These are phyloP conservation scores for Lomentospora prolificans DNA, from an alignment of 2,329 filamentous ascomycete species.

Conservation along the genomic window DNA sequence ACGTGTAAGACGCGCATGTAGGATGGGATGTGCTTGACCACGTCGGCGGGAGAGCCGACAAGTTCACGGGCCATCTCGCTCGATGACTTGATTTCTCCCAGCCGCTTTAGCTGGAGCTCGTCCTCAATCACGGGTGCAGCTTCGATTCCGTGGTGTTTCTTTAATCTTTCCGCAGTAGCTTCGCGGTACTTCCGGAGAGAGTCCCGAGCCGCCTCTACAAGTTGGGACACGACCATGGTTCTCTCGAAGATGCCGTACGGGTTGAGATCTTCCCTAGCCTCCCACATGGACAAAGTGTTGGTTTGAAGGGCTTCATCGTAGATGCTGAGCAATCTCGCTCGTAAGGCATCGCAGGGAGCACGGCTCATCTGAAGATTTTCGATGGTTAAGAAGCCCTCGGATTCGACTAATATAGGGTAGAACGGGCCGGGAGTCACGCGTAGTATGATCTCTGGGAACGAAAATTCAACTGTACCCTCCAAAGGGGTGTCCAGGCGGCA, in stretches of 20 bases:
- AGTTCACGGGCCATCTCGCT: constrained; percentile 20
- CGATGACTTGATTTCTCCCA: constrained; percentile 9
- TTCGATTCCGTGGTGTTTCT: background rate
- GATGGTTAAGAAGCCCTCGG: constrained; percentile 12
- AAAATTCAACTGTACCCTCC: constrained; percentile 13
- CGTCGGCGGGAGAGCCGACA: constrained; percentile 21
- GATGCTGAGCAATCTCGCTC: constrained; percentile 11
- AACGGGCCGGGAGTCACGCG: constrained; percentile 14
- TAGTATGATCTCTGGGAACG: constrained; percentile 16
- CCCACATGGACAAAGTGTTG: constrained; percentile 17
- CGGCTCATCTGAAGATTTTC: constrained; percentile 7
- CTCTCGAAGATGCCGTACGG: constrained; percentile 16
- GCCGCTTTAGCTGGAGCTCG: constrained; percentile 5
- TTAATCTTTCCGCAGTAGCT: background rate
- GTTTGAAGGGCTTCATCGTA: constrained; percentile 11
- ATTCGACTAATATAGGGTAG: constrained; percentile 16
- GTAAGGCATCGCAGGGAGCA: constrained; percentile 5
- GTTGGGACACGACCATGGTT: constrained; percentile 8
- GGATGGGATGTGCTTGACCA: constrained; percentile 20
- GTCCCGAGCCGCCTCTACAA: background rate
- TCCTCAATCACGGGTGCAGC: background rate
- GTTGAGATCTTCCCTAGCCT: constrained; percentile 12
- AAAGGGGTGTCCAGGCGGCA: constrained; percentile 14
- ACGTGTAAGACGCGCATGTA: constrained; percentile 27
- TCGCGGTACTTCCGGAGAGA: background rate